Conservation (phyloP, 2,329 filamentous ascomycete species). For the Sarocladium kiliense region DNA sequence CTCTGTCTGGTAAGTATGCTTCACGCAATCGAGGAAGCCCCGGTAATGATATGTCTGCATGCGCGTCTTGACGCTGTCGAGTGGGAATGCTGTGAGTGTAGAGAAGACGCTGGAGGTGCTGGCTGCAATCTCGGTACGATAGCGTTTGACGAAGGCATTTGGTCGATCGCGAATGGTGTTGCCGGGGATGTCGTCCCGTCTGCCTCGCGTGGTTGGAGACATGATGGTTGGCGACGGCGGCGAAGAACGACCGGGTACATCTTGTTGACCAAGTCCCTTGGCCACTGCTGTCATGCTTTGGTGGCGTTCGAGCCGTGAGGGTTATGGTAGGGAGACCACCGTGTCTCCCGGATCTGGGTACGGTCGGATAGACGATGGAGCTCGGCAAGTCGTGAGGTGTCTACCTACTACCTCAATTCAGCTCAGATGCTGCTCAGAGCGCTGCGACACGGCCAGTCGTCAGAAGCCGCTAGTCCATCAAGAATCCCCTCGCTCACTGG, state of each 20-base stretch:
- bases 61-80: slow-evolving; percentile 85
- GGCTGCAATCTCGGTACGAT: slow-evolving; percentile 76
- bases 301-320: not conserved
- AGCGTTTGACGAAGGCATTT: slow-evolving; percentile 58
- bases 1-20: slow-evolving; percentile 70
- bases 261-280: slow-evolving; percentile 29
- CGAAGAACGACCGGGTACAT: slow-evolving; percentile 29
- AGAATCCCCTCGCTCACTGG: slow-evolving; percentile 17
- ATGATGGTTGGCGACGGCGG: slow-evolving; percentile 21
- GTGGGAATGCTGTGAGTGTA: slow-evolving; percentile 75
- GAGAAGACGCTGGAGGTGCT: slow-evolving; percentile 73
- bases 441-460: slow-evolving; percentile 26
- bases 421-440: slow-evolving; percentile 18
- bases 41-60: slow-evolving; percentile 83
- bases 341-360: not conserved
- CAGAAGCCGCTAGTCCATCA: slow-evolving; percentile 33
- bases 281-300: slow-evolving; percentile 31
- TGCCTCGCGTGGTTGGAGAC: slow-evolving; percentile 23
- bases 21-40: slow-evolving; percentile 69
- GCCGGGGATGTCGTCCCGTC: slow-evolving; percentile 12
- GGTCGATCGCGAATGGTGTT: slow-evolving; percentile 25
- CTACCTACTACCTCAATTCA: slow-evolving; percentile 13
- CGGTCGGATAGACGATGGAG: not conserved
- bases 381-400: not conserved
- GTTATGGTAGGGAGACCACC: not conserved